Evolutionary conservation across 495 filamentous ascomycete genomes (phyloP), one percentile per base, ranked within the genome.

Genomic region (Paragyromitra xinjiangensis): DNA sequence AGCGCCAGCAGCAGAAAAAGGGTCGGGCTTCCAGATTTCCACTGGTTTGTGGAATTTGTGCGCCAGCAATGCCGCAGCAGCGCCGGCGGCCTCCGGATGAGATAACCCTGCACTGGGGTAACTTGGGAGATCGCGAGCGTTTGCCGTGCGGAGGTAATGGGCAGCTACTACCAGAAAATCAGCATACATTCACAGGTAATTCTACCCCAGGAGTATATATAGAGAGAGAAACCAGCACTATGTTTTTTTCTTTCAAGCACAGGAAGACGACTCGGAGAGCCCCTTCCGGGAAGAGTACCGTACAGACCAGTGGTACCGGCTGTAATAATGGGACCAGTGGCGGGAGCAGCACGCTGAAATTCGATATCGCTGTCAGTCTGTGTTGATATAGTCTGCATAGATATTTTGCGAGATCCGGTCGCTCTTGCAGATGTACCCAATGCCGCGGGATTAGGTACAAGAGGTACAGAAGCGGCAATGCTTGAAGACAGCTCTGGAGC

Each of bases 31-130:
- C 80, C 80, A 79, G 53, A 77, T 66, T 48, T 68, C 75, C 19
- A 79, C 79, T 29, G 67, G 71, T 26, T 62, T 82, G n/a, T 78
- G 53, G 22, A 77, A 75, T 5, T 24, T 39, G 9, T 75, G 66
- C 16, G 80, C 80, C 40, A 81, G 44, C 14, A 72, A 73, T 37
- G 80, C 80, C 37, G 80, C 80, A 3, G 71, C 67, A 40, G 80
- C 80, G 19, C 80, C 65, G 26, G 80, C 80, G 8, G 70, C 61
- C 59, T 69, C 79, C 19, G 80, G 79, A 63, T 76, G 44, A 40
- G 56, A 42, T 8, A 81, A 56, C 22, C 75, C 79, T 79, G 66
- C 40, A 58, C 50, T 66, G 50, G 75, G 66, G 42, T 76, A 79
- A 58, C 71, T 72, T 50, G 80, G 75, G 19, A 79, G 59, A n/a